Evolutionary conservation across 139 green algal genomes (phyloP).

Genomic region (Asterochloris sp.): DNA sequence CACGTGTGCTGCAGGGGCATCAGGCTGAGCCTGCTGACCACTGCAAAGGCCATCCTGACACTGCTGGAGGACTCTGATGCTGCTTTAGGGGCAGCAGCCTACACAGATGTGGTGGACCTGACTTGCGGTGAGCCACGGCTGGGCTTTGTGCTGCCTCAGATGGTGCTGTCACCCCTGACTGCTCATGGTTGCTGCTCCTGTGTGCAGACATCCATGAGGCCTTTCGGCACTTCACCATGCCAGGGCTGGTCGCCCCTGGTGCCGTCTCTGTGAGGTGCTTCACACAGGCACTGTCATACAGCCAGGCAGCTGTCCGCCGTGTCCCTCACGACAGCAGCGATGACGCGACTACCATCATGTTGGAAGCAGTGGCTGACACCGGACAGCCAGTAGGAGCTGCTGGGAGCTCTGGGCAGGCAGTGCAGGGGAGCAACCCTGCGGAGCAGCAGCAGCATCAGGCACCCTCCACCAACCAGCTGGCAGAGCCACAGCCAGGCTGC

Average conservation of each 20-base stretch:
- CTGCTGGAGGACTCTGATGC: background rate
- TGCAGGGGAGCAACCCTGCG: background rate
- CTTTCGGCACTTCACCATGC: background rate
- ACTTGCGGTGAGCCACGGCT: background rate
- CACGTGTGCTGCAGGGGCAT: background rate
- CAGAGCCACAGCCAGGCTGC: slow-evolving; percentile 2
- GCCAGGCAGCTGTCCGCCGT: background rate
- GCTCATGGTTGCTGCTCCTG: background rate
- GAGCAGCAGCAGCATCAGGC: background rate
- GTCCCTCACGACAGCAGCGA: background rate
- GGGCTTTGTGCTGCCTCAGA: background rate
- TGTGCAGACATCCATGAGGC: too few species aligned
- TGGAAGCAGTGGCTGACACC: background rate
- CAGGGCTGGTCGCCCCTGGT: background rate
- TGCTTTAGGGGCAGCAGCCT: background rate
- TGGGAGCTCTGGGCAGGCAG: background rate
- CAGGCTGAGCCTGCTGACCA: background rate
- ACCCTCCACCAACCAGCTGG: background rate
- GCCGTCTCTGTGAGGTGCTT: background rate
- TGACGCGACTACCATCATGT: background rate
- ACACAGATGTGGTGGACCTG: background rate
- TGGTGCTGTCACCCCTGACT: background rate
- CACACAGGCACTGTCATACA: background rate
- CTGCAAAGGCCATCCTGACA: background rate
- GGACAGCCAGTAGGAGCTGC: slow-evolving; percentile 6